Evolutionary conservation across 129 eudicot genomes (phyloP), one percentile per base, ranked within the genome.

Genomic region (Flaveria linearis): DNA sequence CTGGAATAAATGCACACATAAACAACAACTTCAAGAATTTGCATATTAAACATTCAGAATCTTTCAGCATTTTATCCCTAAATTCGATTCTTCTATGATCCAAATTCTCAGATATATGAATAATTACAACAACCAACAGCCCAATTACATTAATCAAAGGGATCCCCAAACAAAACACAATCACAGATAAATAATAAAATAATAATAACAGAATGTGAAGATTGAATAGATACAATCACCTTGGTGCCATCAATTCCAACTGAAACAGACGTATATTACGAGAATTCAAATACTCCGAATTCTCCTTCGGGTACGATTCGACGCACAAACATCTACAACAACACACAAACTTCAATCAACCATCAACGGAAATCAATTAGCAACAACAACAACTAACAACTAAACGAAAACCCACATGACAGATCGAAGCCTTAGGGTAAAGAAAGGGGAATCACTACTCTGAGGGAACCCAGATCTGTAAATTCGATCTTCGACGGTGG

Each of bases 211-310:
- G 41, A 36, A 36, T 36, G 41, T 36, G 41, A 36, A 36, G 41
- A 36, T 36, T 36, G 7, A 3, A 36, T 5, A 36, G 41, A 67
- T 10, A 13, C 15, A 55, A 51, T 7, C 68, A 86, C 93, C 93
- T 88, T 88, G n/a, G 88, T 88, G 67, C 93, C 93, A 76, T 86
- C 86, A 56, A 88, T 84, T 70, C 93, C 93, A 79, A 88, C 50
- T 86, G 90, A 76, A 81, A 86, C 65, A 86, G 85, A 69, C 73
- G 82, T 23, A n/a, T n/a, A 16, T 86, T 86, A 26, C 82, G 80
- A 13, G 88, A 68, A 55, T 84, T 68, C 72, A 88, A 69, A 86
- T 79, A 82, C 49, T 84, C 81, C 81, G 71, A 63, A 77, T 84
- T 81, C 60, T 86, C 93, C 69, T 73, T 76, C 9, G 93, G 90